Evolutionary conservation across 78 protist genomes (phyloP), one percentile per base, ranked within the genome.

Genomic region (Dictyostelium citrinum): DNA sequence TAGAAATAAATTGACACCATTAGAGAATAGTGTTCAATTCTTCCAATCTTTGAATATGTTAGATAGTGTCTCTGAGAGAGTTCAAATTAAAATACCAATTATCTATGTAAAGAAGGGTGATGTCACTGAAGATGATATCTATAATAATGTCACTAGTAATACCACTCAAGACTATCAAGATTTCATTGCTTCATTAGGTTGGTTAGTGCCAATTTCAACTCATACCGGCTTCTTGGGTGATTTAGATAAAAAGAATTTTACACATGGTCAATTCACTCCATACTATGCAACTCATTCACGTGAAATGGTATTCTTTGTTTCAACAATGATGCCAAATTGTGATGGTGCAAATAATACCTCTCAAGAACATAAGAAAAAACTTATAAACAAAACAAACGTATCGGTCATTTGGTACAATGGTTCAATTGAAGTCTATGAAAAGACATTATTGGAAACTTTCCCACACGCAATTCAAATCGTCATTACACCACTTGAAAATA

Each of bases 241-340:
- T 20, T n/a, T 88, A 20, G 93, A 88, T 46, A 58, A 35, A 29
- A 80, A 80, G 49, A 22, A 16, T 4, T 11, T 60, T 7, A 68
- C 35, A 0, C 84, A 78, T 55, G 93, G 93, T 35, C 46, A 78
- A 35, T 45, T n/a, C 12, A 77, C 93, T 17, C 93, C 84, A 29
- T 88, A 88, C 85, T 88, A 78, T 88, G 61, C 85, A 3, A 88
- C 46, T 3, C 75, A 31, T 33, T 61, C 35, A 10, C 45, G 17
- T 10, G 93, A 88, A 46, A 78, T 79, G 9, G 61, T 67, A 16
- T 88, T 88, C 81, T 76, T 77, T 46, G 93, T 88, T 8, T 37
- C 84, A 20, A 78, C 93, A 33, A 68, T 61, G 58, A 88, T 88
- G 85, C 93, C 93, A 14, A 76, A 88, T 45, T 29, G n/a, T 46